phyloP scores from a whole-genome alignment of 2,329 filamentous ascomycete species.

The Huntiella savannae region DNA sequence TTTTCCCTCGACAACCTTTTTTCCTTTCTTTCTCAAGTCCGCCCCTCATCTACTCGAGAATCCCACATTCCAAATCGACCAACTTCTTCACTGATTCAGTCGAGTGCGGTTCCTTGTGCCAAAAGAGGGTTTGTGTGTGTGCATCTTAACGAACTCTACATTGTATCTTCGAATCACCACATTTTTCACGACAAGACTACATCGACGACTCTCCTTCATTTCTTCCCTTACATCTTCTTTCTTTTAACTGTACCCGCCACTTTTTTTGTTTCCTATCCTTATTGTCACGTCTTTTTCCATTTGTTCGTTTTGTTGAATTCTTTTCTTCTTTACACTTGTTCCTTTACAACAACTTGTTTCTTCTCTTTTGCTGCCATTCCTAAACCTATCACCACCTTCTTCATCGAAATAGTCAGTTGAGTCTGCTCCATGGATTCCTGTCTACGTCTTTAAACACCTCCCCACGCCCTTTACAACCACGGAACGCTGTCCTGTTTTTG shows the following conservation, averaged over 20 bases:
- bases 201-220: background rate
- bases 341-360: background rate
- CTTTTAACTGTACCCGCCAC: background rate
- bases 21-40: background rate
- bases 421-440: too few relatives aligned
- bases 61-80: background rate
- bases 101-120: constrained; percentile 6
- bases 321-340: background rate
- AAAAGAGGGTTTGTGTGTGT: constrained; percentile 9
- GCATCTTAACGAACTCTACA: constrained; percentile 2
- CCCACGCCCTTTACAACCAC: too few relatives aligned
- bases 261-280: constrained; percentile 1
- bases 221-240: background rate
- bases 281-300: constrained; percentile 1
- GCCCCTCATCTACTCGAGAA: background rate
- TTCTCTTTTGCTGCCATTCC: background rate
- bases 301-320: constrained; percentile 1
- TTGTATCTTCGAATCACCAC: too few relatives aligned
- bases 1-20: constrained; percentile 10
- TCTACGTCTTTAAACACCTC: too few relatives aligned
- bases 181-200: too few relatives aligned
- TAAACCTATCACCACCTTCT: background rate
- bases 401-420: too few relatives aligned
- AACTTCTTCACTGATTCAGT: background rate
- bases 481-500: too few relatives aligned